A percentile compares a stretch with the other conserved stretches of the same genome.
Evolutionary conservation across 108 stramenopile species (phyloP).

Genomic region (Schizochytrium sp.): DNA sequence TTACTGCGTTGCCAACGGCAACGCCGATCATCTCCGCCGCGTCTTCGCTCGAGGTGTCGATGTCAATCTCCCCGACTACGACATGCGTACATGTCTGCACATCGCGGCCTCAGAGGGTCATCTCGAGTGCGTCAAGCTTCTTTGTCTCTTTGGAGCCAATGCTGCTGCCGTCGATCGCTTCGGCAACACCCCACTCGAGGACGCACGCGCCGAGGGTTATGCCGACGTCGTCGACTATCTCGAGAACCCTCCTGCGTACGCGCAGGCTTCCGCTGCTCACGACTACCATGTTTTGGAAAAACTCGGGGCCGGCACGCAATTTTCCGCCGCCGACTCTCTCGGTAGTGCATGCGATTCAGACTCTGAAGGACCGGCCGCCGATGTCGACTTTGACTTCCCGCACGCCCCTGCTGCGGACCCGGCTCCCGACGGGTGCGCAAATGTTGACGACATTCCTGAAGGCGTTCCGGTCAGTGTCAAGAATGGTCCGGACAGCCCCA

Average conservation of each 20-base stretch:
- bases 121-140: slow-evolving; percentile 46
- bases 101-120: slow-evolving; percentile 74
- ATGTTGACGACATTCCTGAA: too few species aligned
- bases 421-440: too few species aligned
- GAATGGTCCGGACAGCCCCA: too few species aligned
- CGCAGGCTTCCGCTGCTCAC: neutral
- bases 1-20: neutral
- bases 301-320: neutral
- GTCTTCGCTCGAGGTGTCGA: slow-evolving; percentile 43
- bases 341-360: neutral
- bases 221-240: slow-evolving; percentile 36
- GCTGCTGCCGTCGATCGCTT: slow-evolving; percentile 70
- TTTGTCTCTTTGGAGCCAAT: slow-evolving; percentile 61
- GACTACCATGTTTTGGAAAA: neutral
- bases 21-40: neutral
- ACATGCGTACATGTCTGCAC: slow-evolving; percentile 76
- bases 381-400: neutral
- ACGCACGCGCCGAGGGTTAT: slow-evolving; percentile 47
- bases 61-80: slow-evolving; percentile 71
- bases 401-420: neutral
- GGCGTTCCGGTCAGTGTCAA: too few species aligned
- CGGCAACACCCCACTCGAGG: slow-evolving; percentile 72
- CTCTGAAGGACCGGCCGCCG: neutral
- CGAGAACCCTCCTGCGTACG: slow-evolving; percentile 19
- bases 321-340: neutral